phyloP scores from a whole-genome alignment of 2,329 filamentous ascomycete genomes.

The Xylaria sp. region DNA sequence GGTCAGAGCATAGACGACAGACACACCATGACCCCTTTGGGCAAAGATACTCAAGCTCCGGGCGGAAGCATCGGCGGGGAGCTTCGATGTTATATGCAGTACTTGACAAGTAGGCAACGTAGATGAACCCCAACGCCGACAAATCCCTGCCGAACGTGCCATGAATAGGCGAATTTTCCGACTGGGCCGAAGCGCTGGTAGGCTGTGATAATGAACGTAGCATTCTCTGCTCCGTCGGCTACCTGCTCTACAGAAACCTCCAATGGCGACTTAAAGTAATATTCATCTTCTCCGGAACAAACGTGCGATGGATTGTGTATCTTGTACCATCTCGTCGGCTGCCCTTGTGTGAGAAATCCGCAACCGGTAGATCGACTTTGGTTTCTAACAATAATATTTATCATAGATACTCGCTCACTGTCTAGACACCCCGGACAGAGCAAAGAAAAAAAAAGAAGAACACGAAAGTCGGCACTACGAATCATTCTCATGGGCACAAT shows the following conservation, averaged over 20 bases:
- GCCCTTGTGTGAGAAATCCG: too few species aligned
- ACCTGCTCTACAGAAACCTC: not conserved
- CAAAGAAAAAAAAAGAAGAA: too few species aligned
- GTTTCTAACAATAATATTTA: too few species aligned
- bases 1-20: not conserved
- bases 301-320: too few species aligned
- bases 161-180: slow-evolving; percentile 20
- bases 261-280: too few species aligned
- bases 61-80: slow-evolving; percentile 2
- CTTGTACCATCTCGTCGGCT: too few species aligned
- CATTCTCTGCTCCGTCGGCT: not conserved
- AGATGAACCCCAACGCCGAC: not conserved
- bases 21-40: not conserved
- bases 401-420: too few species aligned
- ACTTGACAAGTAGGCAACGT: slow-evolving; percentile 3
- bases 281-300: too few species aligned
- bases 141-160: slow-evolving; percentile 16
- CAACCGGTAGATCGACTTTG: too few species aligned
- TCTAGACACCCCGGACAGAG: too few species aligned
- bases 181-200: slow-evolving; percentile 13
- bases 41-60: not conserved
- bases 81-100: not conserved
- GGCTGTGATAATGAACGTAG: not conserved
- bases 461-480: too few species aligned
- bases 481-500: too few species aligned